These are phyloP conservation scores for Scenedesmus sp. DNA, from an alignment of 163 green algal genomes.

Conservation along the genomic window DNA sequence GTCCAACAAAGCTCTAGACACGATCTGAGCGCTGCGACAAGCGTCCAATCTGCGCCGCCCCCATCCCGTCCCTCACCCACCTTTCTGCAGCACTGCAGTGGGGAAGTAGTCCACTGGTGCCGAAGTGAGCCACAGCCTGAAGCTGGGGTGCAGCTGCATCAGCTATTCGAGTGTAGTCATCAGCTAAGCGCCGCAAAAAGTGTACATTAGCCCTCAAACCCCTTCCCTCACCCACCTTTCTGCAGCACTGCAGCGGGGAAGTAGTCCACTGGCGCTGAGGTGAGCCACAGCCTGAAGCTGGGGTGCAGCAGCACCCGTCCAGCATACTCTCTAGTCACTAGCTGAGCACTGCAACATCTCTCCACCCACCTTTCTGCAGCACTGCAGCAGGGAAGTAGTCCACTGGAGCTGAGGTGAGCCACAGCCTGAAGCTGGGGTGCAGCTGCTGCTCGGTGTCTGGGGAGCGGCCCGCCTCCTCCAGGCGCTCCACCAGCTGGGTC, in stretches of 20 bases:
- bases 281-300: constrained; percentile 87
- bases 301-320: constrained; percentile 58
- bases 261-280: constrained; percentile 71
- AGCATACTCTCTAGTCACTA: background rate
- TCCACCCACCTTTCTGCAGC: constrained; percentile 68
- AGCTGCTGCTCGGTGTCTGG: constrained; percentile 55
- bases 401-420: constrained; percentile 81
- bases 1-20: background rate
- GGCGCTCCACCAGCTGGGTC: constrained; percentile 60
- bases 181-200: background rate
- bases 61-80: background rate
- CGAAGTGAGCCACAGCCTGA: constrained; percentile 87
- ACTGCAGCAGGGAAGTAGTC: constrained; percentile 78
- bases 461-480: constrained; percentile 3
- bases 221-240: background rate
- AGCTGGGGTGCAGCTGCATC: constrained; percentile 73
- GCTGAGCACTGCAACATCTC: background rate
- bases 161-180: background rate
- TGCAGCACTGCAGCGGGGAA: constrained; percentile 85
- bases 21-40: background rate
- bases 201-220: too few relatives aligned
- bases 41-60: too few relatives aligned
- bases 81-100: constrained; percentile 78
- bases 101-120: constrained; percentile 78
- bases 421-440: constrained; percentile 84